Evolutionary conservation across 2,329 filamentous ascomycete species (phyloP).

Genomic region (Trichoderma sp.): DNA sequence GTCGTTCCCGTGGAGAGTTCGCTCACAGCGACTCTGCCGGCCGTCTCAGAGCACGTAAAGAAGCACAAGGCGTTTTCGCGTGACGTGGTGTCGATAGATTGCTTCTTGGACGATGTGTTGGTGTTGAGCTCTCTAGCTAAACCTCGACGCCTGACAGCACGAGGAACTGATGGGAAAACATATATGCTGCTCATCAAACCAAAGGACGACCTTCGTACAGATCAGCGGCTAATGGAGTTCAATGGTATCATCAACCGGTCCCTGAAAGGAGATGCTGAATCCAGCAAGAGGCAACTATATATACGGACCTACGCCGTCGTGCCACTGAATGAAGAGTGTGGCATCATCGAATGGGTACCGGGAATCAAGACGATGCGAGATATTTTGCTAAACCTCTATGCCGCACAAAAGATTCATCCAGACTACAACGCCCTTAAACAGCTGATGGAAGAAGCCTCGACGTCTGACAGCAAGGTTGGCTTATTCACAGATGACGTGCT

Average conservation of each 20-base stretch:
- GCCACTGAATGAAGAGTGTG: conserved; percentile 95
- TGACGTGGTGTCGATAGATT: conserved; percentile 79
- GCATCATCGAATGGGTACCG: conserved; percentile 98
- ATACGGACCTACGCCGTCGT: conserved; percentile 98
- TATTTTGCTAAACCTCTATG: conserved; percentile 78
- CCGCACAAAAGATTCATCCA: conserved; percentile 67
- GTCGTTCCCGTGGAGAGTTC: conserved; percentile 88
- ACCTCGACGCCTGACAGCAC: conserved; percentile 83
- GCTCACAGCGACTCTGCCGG: conserved; percentile 79
- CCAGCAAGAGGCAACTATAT: conserved; percentile 85
- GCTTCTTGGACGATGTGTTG: conserved; percentile 83
- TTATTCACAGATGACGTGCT: conserved; percentile 70
- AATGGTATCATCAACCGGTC: conserved; percentile 97
- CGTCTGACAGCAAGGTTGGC: conserved; percentile 59
- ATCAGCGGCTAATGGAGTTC: conserved; percentile 98
- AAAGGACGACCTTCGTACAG: conserved; percentile 95
- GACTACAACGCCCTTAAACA: conserved; percentile 69
- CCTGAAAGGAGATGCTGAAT: conserved; percentile 86
- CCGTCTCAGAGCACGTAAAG: conserved; percentile 67
- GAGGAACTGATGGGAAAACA: conserved; percentile 82
- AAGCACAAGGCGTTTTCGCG: conserved; percentile 85
- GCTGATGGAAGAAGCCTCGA: conserved; percentile 63
- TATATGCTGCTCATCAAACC: conserved; percentile 96
- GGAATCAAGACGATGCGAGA: conserved; percentile 93
- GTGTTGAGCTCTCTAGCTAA: conserved; percentile 91